Base-by-base conservation (phyloP, 2,329 filamentous ascomycete genomes). In the Scorias spongiosa region DNA sequence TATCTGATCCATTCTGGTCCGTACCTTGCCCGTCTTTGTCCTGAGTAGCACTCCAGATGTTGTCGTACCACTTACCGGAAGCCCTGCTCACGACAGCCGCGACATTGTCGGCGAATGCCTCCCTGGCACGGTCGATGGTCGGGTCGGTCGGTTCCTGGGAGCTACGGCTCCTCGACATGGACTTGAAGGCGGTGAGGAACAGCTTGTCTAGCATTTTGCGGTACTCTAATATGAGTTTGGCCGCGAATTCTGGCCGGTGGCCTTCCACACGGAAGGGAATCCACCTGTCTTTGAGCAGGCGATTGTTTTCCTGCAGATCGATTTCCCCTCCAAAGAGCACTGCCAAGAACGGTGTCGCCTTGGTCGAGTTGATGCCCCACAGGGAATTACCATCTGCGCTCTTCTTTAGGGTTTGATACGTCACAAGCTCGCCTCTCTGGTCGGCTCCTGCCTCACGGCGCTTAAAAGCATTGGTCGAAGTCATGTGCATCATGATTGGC, bases 281-380 rank as follows among this genome's bases (percentile, higher is more conserved):
- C 61, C 63, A 66, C 2, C 51, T 53, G 40, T 65, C 61, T 51
- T 65, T 57, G 7, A 50, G 45, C 14, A 66, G 32, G 1, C 39
- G 44, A 2, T 54, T 46, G 11, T 38, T 46, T 5, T 46, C 47
- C n/a, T 45, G 49, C 29, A 52, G 49, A 11, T 50, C 14, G 18
- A 58, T 44, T 18, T 41, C 50, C 10, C 57, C 57, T 34, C 59
- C 58, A 40, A 62, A 62, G 20, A 62, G 49, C 10, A 51, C 37
- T 1, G 50, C 49, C 40, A 53, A 54, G 26, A 62, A 46, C 18
- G 57, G 56, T 17, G 48, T 50, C 14, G 56, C 44, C 9, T 48
- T 41, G 4, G 57, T 56, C 3, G 46, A 52, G 12, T 60, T 57
- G 4, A 54, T 47, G 43, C 60, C 51, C 41, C 50, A 53, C 14